Percentiles rank a stretch among this genome's conserved stretches.
phyloP scores from a whole-genome alignment of 257 asterid genomes.

The Ocimum tenuiflorum region DNA sequence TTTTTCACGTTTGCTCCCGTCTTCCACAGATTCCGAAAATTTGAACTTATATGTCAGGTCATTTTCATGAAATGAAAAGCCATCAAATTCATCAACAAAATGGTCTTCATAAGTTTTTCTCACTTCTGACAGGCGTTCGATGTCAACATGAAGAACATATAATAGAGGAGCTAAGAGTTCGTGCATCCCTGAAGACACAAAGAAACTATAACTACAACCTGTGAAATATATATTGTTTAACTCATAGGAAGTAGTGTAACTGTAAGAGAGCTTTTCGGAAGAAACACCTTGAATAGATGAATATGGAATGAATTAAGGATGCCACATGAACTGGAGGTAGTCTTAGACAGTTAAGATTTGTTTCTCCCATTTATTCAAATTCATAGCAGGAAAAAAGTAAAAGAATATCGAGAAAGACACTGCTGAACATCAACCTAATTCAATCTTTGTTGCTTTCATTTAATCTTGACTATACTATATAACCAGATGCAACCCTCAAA shows the following conservation, averaged over 20 bases:
- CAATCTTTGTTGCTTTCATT: too few species aligned
- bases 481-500: not conserved
- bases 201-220: slow-evolving; percentile 14
- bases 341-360: slow-evolving; percentile 1
- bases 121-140: slow-evolving; percentile 64
- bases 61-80: slow-evolving; percentile 67
- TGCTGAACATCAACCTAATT: not conserved
- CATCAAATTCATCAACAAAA: slow-evolving; percentile 74
- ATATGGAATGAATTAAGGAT: not conserved
- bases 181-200: slow-evolving; percentile 68
- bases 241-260: not conserved
- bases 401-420: not conserved
- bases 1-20: slow-evolving; percentile 31
- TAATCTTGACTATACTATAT: not conserved
- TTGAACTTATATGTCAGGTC: slow-evolving; percentile 62
- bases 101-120: slow-evolving; percentile 58
- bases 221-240: not conserved
- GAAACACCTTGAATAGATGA: slow-evolving; percentile 3
- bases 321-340: not conserved
- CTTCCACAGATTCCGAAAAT: slow-evolving; percentile 48
- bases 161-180: slow-evolving; percentile 82
- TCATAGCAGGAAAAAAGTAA: not conserved
- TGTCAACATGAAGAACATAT: slow-evolving; percentile 73
- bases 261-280: not conserved
- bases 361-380: not conserved